Conservation (phyloP, 768 basidiomycete genomes). For the Agaricus subrufescens region DNA sequence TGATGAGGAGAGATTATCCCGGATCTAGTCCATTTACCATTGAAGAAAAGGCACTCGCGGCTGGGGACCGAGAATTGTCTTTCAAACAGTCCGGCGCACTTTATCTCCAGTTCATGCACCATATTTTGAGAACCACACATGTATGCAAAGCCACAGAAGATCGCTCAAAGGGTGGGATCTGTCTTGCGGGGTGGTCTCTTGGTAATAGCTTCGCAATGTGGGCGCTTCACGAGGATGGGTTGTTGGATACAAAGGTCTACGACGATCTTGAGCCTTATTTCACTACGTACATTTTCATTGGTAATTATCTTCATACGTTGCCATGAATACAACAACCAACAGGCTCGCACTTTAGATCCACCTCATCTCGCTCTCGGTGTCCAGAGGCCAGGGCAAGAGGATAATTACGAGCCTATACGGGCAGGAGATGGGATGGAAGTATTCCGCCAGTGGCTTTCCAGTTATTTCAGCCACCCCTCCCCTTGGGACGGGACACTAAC, state of each 20-base stretch:
- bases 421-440: background rate
- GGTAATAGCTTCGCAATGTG: background rate
- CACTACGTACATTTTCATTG: background rate
- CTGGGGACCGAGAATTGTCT: background rate
- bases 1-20: background rate
- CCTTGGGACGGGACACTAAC: background rate
- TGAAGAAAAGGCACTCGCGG: background rate
- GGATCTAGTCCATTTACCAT: constrained; percentile 1
- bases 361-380: background rate
- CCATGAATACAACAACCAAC: background rate
- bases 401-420: background rate
- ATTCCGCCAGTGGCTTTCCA: background rate
- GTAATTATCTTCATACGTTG: background rate
- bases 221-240: background rate
- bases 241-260: background rate
- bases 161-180: background rate
- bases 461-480: background rate
- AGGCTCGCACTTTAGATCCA: background rate
- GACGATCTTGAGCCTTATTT: background rate
- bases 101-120: background rate
- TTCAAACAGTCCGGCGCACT: background rate
- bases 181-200: constrained; percentile 3
- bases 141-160: background rate
- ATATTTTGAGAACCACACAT: background rate
- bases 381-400: background rate